Base-by-base conservation (phyloP, 2,329 filamentous ascomycete species). In the Alternaria sp. region DNA sequence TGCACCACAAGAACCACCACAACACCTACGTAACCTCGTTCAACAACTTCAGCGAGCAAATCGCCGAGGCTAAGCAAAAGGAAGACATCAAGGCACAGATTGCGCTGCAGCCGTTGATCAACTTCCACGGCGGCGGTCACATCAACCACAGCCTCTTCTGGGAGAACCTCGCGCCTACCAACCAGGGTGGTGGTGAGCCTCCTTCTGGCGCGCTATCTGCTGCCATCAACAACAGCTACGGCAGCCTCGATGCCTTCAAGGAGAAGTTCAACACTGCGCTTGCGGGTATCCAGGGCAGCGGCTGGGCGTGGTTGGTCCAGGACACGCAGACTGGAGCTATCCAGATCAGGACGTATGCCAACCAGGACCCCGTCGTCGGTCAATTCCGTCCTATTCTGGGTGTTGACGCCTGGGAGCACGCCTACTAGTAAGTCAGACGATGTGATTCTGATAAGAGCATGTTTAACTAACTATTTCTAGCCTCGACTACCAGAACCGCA, bases 401-500 rank as follows among this genome's bases (percentile, higher is more conserved):
- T 59, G 90, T 97, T 74, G 94, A 97, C 83, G 94, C 93, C 56
- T 97, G 93, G 93, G 93, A 97, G 85, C 93, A 50, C 14, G 46
- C 46, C n/a, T 50, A 50, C 46, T 50, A 97, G 58, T 60, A n/a
- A 60, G 58, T 60, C 11, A 0, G n/a, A 7, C 1, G 0, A 10
- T 30, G 2, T 5, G 3, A 2, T 1, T 32, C 0, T 5, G 8
- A 32, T 20, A 7, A 12, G 3, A 6, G 8, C 3, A 16, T 11
- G 7, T 36, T 1, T 1, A 2, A 18, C 55, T 63, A 52, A 60
- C 40, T 0, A 3, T 45, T 4, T 28, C 22, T 11, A 32, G 57
- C 83, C 86, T 97, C 64, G 92, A 97, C 84, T 97, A 97, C 84
- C 87, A 97, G 88, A 97, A 97, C 86, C 90, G 93, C 81, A 97